Evolutionary conservation across 2,329 filamentous ascomycete genomes (phyloP), one percentile per base, ranked within the genome.

Genomic region (Pyrenophora tritici-repentis): DNA sequence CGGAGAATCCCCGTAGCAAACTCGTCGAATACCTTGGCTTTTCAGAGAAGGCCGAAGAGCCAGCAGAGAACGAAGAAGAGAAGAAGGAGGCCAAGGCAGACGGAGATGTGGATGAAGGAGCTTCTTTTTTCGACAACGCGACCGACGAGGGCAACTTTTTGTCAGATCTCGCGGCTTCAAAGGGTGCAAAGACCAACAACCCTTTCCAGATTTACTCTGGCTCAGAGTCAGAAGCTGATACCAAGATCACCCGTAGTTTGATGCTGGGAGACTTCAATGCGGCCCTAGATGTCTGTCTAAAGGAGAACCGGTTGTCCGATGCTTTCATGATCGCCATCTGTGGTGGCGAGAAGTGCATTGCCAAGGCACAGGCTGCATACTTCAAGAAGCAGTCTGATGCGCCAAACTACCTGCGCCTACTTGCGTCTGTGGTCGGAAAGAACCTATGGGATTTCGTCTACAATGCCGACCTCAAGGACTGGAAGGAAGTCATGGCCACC

Each of bases 291-390:
- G 85, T 96, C 43, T 96, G 91, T 64, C 78, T 99, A 13, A 86
- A 90, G 66, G 91, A 97, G 73, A 86, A 95, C 59, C 86, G 92
- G 45, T 86, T 97, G 71, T 94, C 94, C 0, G 94, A 99, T 76
- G 94, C 94, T 33, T 96, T 99, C 76, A 91, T 99, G 79, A 93
- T 99, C 70, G 94, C 95, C 39, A 96, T 97, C 66, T 97, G 92
- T 66, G 92, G 94, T 51, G 94, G 93, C 41, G 91, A 96, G 71
- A 89, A 91, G 60, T 88, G 96, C 53, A 88, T 97, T 36, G 91
- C 96, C 66, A 97, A 96, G 78, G 93, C 93, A 4, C 94, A 97
- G 74, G 83, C 89, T 54, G 86, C 91, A 10, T 99, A 99, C 71
- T 85, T 99, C 58, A 88, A 90, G 50, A 88, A 88, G 66, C 91